Conservation (phyloP, 163 green algal genomes). For the Scenedesmus sp. region DNA sequence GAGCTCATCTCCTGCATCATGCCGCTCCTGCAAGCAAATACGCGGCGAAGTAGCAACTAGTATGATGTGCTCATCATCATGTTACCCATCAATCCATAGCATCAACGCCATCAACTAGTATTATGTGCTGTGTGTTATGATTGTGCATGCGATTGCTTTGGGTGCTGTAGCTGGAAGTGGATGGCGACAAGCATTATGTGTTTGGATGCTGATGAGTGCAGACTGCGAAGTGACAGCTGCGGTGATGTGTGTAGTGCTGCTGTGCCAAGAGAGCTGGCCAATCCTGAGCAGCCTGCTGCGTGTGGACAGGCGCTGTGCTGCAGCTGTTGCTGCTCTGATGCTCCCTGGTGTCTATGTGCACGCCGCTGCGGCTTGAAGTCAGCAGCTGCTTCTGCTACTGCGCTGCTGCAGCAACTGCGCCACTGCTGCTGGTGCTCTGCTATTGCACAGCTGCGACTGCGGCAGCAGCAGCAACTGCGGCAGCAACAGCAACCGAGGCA, state of each 20-base stretch:
- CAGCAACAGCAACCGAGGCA: not conserved
- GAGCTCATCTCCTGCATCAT: slow-evolving; percentile 46
- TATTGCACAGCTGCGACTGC: not conserved
- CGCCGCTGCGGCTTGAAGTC: not conserved
- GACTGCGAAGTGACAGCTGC: no score
- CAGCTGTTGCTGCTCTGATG: not conserved
- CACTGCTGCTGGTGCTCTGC: not conserved
- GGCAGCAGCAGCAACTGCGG: not conserved
- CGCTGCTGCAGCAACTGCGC: not conserved
- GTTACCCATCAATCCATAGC: no score
- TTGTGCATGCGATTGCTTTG: no score
- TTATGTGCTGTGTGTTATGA: no score
- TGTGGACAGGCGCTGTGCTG: not conserved
- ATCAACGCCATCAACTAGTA: no score
- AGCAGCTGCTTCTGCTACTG: not conserved
- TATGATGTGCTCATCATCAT: not conserved
- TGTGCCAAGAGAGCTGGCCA: no score
- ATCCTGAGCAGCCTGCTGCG: no score
- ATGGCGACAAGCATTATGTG: no score
- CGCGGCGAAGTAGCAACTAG: not conserved
- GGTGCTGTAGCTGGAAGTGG: no score
- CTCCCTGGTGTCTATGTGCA: not conserved
- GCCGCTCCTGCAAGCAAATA: slow-evolving; percentile 39
- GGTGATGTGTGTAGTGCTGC: no score
- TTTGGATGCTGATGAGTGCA: no score